Evolutionary conservation across 2,329 filamentous ascomycete species (phyloP).

Genomic region (Zopfia rhizophila): DNA sequence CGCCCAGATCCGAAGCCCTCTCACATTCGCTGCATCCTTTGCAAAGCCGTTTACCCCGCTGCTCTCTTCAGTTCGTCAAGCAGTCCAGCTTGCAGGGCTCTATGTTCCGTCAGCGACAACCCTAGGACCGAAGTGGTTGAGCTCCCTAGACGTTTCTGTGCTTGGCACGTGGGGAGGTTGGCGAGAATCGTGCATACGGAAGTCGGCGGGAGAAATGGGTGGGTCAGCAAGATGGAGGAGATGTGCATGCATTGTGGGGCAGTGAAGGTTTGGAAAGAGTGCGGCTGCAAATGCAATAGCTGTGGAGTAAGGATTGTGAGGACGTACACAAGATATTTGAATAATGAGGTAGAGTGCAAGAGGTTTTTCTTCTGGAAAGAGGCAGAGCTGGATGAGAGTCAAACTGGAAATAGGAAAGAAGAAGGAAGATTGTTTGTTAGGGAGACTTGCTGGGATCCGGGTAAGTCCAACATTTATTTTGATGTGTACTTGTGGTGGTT

Average conservation of each 20-base stretch:
- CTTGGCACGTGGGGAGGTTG: conserved; percentile 47
- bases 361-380: conserved; percentile 38
- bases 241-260: conserved; percentile 51
- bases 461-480: no score
- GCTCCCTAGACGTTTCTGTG: conserved; percentile 43
- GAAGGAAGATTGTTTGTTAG: conserved; percentile 33
- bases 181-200: conserved; percentile 31
- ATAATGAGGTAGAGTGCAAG: conserved; percentile 36
- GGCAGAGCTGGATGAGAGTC: neutral
- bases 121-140: conserved; percentile 34
- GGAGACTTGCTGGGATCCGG: conserved; percentile 29
- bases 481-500: no score
- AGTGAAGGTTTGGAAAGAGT: conserved; percentile 37
- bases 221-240: conserved; percentile 32
- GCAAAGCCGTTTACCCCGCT: conserved; percentile 40
- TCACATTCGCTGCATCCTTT: conserved; percentile 42
- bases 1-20: conserved; percentile 18
- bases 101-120: conserved; percentile 10
- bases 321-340: conserved; percentile 45
- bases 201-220: conserved; percentile 37
- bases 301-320: conserved; percentile 38
- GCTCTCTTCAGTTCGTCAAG: conserved; percentile 43
- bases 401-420: neutral
- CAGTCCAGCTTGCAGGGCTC: conserved; percentile 37
- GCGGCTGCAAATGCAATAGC: conserved; percentile 42